Evolutionary conservation across 495 filamentous ascomycete species (phyloP).

Genomic region (Xylaria cubensis): DNA sequence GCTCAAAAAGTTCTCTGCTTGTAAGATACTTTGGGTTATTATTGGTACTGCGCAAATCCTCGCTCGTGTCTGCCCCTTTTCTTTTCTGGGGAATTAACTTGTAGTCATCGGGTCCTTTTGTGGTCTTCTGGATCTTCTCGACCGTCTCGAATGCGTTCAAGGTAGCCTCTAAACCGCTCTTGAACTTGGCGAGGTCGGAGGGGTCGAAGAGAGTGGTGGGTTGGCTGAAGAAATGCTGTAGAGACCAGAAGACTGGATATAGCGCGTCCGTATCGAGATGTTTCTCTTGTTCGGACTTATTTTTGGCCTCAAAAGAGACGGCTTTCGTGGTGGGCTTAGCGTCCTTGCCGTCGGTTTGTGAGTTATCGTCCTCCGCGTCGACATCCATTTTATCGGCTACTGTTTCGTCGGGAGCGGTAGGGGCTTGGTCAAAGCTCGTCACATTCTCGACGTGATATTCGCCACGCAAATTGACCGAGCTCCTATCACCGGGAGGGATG

Average conservation of each 20-base stretch:
- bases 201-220: conserved; percentile 79
- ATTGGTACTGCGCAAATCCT: conserved; percentile 58
- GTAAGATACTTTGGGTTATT: conserved; percentile 97
- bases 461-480: conserved; percentile 93
- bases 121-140: conserved; percentile 65
- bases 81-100: conserved; percentile 59
- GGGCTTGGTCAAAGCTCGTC: conserved; percentile 76
- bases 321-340: conserved; percentile 55
- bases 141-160: conserved; percentile 79
- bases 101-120: conserved; percentile 40
- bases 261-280: conserved; percentile 70
- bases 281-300: conserved; percentile 46
- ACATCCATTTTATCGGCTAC: conserved; percentile 67
- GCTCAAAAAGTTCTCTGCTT: conserved; percentile 89
- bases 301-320: conserved; percentile 57
- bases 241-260: conserved; percentile 92
- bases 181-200: conserved; percentile 76
- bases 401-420: conserved; percentile 55
- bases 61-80: conserved; percentile 63
- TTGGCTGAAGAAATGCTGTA: conserved; percentile 91
- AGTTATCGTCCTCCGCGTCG: conserved; percentile 46
- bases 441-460: conserved; percentile 97
- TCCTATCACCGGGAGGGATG: conserved; percentile 93
- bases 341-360: conserved; percentile 46
- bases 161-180: conserved; percentile 76